Conservation (phyloP, 2,329 filamentous ascomycete species). For the Pyricularia grisea region DNA sequence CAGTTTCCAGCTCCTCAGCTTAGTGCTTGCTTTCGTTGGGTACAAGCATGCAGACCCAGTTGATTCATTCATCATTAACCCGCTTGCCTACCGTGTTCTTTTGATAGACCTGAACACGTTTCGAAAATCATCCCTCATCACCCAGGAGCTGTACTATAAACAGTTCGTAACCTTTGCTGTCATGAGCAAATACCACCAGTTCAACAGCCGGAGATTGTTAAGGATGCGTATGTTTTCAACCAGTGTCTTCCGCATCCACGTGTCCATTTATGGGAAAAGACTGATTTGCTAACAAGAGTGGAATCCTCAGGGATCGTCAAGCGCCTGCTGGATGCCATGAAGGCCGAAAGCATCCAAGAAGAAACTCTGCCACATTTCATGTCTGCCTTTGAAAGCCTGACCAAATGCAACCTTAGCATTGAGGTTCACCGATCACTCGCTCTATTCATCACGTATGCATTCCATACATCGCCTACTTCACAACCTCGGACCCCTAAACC, state of each 20-base stretch:
- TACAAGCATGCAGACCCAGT: slow-evolving; percentile 73
- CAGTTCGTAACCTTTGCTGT: slow-evolving; percentile 84
- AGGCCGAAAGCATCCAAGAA: slow-evolving; percentile 67
- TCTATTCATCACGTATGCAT: slow-evolving; percentile 85
- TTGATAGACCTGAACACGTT: slow-evolving; percentile 91
- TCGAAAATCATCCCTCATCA: slow-evolving; percentile 66
- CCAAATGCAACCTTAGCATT: slow-evolving; percentile 71
- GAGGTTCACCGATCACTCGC: slow-evolving; percentile 81
- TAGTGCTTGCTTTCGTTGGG: slow-evolving; percentile 79
- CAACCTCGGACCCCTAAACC: slow-evolving; percentile 42
- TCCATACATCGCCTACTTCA: slow-evolving; percentile 51
- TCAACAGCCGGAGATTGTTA: slow-evolving; percentile 78
- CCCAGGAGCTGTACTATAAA: slow-evolving; percentile 84
- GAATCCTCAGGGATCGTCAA: slow-evolving; percentile 66
- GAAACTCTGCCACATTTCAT: slow-evolving; percentile 70
- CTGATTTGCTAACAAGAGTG: not conserved
- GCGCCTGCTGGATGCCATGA: slow-evolving; percentile 79
- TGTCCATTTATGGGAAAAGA: not conserved
- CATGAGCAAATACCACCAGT: slow-evolving; percentile 85
- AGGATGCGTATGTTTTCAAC: slow-evolving; percentile 68
- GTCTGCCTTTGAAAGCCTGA: slow-evolving; percentile 66
- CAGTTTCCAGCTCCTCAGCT: slow-evolving; percentile 57
- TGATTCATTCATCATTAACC: slow-evolving; percentile 91
- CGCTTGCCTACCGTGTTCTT: slow-evolving; percentile 83
- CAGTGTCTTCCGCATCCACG: not conserved